These are phyloP conservation scores for Paratinospora sagittata DNA, from an alignment of 164 flowering plant species.

Conservation along the genomic window DNA sequence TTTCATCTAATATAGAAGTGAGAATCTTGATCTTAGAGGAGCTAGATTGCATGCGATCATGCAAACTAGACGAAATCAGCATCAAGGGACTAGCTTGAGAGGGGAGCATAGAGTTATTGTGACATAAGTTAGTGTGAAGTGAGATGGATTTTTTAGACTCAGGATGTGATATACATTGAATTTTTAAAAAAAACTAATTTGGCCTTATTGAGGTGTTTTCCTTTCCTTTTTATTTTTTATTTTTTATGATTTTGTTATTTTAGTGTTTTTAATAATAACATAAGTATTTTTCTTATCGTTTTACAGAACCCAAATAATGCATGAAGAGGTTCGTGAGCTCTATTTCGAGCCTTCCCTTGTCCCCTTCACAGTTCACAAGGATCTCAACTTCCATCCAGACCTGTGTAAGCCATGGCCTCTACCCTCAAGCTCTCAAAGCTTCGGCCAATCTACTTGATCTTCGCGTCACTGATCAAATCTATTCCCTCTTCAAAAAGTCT, in stretches of 20 bases:
- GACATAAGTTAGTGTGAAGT: neutral
- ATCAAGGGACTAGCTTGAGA: neutral
- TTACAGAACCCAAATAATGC: slow-evolving; percentile 12
- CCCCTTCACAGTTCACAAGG: neutral
- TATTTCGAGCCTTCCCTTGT: neutral
- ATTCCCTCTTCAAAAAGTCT: slow-evolving; percentile 21
- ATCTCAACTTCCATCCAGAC: slow-evolving; percentile 12
- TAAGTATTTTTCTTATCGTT: neutral
- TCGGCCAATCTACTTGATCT: slow-evolving; percentile 12
- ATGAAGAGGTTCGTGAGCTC: slow-evolving; percentile 21
- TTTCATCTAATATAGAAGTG: too few species aligned
- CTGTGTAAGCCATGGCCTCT: slow-evolving; percentile 16
- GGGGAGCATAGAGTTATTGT: neutral
- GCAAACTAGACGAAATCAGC: neutral
- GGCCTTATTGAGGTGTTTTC: too few species aligned
- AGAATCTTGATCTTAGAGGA: neutral
- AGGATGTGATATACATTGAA: too few species aligned
- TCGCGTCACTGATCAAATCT: slow-evolving; percentile 23
- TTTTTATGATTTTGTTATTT: neutral
- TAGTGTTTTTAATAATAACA: neutral
- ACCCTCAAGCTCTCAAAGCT: slow-evolving; percentile 29
- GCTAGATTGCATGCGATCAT: neutral
- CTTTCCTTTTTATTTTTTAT: neutral
- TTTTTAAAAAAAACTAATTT: too few species aligned
- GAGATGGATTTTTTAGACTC: too few species aligned